A percentile compares a stretch with the other conserved stretches of the same genome.
These are phyloP conservation scores for Cyberlindnera amylophila DNA, from an alignment of 805 yeast species.

Conservation along the genomic window DNA sequence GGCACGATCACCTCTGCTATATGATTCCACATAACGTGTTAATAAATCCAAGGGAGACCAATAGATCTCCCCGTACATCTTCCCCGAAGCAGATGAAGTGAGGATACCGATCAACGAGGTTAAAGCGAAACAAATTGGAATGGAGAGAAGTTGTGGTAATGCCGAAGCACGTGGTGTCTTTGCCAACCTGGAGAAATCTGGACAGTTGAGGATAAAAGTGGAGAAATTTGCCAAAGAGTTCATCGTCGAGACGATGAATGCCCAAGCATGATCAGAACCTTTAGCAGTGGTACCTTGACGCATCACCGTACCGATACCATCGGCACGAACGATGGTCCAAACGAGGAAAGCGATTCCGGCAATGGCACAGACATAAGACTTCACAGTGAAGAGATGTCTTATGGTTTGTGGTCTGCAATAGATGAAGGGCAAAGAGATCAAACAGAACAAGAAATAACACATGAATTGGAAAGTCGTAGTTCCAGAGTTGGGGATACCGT, in stretches of 20 bases:
- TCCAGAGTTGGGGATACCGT: constrained; percentile 54
- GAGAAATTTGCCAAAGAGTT: constrained; percentile 82
- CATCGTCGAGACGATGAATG: constrained; percentile 74
- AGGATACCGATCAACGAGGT: constrained; percentile 84
- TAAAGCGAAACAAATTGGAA: constrained; percentile 74
- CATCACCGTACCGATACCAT: constrained; percentile 73
- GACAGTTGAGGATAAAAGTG: constrained; percentile 82
- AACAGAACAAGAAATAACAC: constrained; percentile 79
- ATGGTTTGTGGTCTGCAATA: constrained; percentile 80
- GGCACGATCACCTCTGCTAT: constrained; percentile 59
- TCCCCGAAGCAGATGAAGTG: constrained; percentile 73
- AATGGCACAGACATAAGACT: constrained; percentile 72
- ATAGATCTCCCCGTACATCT: constrained; percentile 60
- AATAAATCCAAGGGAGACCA: constrained; percentile 81
- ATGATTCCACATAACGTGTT: constrained; percentile 53
- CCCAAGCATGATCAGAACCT: constrained; percentile 75
- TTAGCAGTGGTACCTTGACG: constrained; percentile 48
- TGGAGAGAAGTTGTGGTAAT: constrained; percentile 58
- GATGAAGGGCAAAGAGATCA: constrained; percentile 72
- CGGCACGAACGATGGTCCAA: constrained; percentile 80
- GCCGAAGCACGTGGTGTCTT: constrained; percentile 47
- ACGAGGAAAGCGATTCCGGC: constrained; percentile 81
- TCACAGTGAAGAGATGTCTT: constrained; percentile 79
- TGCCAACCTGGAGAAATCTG: constrained; percentile 86
- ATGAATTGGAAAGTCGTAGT: constrained; percentile 72